Evolutionary conservation across 352 stramenopile species (phyloP).

Genomic region (Globisporangium nodosum): DNA sequence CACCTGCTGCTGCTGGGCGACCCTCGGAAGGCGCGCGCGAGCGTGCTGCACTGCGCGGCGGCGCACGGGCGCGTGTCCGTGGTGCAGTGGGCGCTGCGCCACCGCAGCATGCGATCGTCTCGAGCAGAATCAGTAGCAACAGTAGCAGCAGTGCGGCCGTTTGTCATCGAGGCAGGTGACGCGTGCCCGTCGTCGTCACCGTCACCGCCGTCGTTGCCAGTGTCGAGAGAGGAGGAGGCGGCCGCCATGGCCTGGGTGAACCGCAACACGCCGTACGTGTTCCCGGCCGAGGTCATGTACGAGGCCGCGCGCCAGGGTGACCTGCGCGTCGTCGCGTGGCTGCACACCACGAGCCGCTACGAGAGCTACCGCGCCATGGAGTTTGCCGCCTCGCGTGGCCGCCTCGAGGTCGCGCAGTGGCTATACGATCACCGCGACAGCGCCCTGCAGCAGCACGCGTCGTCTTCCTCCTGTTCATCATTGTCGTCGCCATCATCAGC

Average conservation of each 20-base stretch:
- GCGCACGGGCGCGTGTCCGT: constrained; percentile 21
- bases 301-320: constrained; percentile 30
- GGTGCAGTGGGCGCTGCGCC: constrained; percentile 29
- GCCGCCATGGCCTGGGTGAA: constrained; percentile 21
- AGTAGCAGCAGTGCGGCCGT: constrained; percentile 7
- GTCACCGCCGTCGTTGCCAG: too few relatives aligned
- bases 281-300: constrained; percentile 34
- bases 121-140: background rate
- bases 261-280: constrained; percentile 26
- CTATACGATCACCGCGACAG: constrained; percentile 17
- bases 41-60: constrained; percentile 31
- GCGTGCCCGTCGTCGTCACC: background rate
- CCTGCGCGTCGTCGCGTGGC: constrained; percentile 30
- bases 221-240: too few relatives aligned
- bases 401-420: constrained; percentile 33
- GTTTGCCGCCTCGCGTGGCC: constrained; percentile 22
- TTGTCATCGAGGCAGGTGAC: background rate
- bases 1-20: constrained; percentile 25
- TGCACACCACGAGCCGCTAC: constrained; percentile 28
- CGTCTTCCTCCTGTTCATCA: too few relatives aligned
- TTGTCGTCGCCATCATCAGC: background rate
- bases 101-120: constrained; percentile 3
- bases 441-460: background rate
- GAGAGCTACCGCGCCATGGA: constrained; percentile 36
- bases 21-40: constrained; percentile 17